Percentiles rank a stretch among this genome's conserved stretches.
Conservation (phyloP, 768 basidiomycete species). For the Lanmaoa rubissima region DNA sequence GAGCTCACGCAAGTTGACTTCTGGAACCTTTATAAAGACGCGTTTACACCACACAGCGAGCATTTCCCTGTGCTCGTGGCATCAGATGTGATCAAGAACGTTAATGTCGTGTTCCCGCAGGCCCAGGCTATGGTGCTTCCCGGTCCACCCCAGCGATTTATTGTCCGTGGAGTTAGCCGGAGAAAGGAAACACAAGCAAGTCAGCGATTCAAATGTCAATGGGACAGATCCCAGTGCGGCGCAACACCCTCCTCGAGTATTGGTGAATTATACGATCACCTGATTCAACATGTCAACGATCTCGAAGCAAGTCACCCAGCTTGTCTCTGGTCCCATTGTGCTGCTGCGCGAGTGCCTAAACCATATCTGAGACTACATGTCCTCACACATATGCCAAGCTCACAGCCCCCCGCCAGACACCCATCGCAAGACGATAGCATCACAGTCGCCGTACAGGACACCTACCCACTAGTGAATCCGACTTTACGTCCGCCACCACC, state of each 20-base stretch:
- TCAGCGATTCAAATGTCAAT: constrained; percentile 74
- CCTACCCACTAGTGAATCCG: constrained; percentile 59
- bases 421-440: constrained; percentile 73
- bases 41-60: constrained; percentile 62
- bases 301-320: constrained; percentile 43
- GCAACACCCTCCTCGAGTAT: constrained; percentile 47
- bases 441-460: constrained; percentile 58
- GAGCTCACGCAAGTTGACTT: constrained; percentile 93
- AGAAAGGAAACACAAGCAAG: constrained; percentile 54
- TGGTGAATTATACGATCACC: constrained; percentile 71
- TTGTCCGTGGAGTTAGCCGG: constrained; percentile 83
- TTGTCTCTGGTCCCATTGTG: constrained; percentile 76
- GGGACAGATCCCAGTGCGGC: constrained; percentile 63
- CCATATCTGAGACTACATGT: constrained; percentile 61
- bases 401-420: constrained; percentile 53
- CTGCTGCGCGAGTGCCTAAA: constrained; percentile 45
- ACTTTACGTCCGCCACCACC: constrained; percentile 72
- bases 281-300: constrained; percentile 55
- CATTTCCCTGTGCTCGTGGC: constrained; percentile 69
- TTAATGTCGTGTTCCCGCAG: constrained; percentile 78
- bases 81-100: constrained; percentile 93
- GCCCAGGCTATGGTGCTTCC: constrained; percentile 85
- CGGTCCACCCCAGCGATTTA: constrained; percentile 70
- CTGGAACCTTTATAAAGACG: constrained; percentile 91
- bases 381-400: constrained; percentile 71